Percentiles rank a stretch among this genome's conserved stretches.
These are phyloP conservation scores for Naganishia sp. DNA, from an alignment of 1,284 basidiomycete genomes.

Conservation along the genomic window DNA sequence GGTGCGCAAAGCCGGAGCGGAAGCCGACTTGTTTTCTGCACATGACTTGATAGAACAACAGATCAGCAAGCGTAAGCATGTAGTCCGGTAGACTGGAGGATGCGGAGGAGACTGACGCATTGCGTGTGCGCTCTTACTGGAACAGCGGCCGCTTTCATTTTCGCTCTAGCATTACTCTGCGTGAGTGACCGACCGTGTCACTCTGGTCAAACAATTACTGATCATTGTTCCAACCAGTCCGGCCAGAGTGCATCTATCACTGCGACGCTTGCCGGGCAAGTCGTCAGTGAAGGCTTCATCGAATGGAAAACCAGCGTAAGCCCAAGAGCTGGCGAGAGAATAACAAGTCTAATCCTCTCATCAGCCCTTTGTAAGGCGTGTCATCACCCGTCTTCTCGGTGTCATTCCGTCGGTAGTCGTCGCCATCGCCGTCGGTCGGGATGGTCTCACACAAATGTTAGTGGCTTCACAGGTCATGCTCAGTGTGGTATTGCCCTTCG, in stretches of 20 bases:
- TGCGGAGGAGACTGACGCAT: too few species aligned
- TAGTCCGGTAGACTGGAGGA: too few species aligned
- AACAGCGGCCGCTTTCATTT: constrained; percentile 72
- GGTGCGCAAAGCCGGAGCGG: constrained; percentile 35
- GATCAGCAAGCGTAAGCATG: constrained; percentile 66
- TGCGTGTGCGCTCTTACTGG: background rate
- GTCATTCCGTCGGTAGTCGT: constrained; percentile 84
- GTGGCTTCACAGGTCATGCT: constrained; percentile 86
- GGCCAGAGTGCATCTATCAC: constrained; percentile 93
- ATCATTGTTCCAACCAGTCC: constrained; percentile 50
- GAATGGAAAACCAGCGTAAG: constrained; percentile 81
- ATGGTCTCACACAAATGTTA: constrained; percentile 77
- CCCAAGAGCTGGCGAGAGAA: constrained; percentile 30
- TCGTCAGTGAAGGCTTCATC: constrained; percentile 91
- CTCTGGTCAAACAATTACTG: background rate
- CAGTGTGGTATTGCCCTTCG: constrained; percentile 83
- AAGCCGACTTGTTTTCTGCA: constrained; percentile 73
- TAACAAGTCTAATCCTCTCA: constrained; percentile 24
- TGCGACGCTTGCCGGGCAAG: constrained; percentile 87
- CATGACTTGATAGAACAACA: constrained; percentile 67
- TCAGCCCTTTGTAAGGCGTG: constrained; percentile 74
- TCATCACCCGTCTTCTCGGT: constrained; percentile 79
- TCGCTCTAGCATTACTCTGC: constrained; percentile 80
- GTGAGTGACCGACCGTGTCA: constrained; percentile 36
- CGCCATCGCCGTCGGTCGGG: constrained; percentile 70